Percentiles rank a stretch among this genome's conserved stretches.
Conservation (phyloP, 306 rosid species). For the Sicyos baderoa region DNA sequence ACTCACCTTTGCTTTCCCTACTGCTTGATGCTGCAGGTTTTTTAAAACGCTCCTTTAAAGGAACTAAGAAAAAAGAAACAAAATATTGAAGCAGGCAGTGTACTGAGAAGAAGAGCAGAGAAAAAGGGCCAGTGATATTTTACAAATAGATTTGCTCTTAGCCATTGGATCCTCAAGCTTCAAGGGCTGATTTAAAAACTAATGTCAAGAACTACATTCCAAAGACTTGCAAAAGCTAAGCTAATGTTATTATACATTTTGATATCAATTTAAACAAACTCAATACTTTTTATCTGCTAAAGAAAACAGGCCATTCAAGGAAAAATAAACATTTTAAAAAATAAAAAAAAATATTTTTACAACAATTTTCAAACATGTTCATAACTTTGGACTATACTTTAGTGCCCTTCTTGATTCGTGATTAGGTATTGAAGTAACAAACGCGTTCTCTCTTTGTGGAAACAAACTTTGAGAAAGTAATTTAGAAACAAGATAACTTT, state of each 20-base stretch:
- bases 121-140: not conserved
- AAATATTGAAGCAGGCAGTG: constrained; percentile 17
- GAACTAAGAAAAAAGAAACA: constrained; percentile 19
- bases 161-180: constrained; percentile 20
- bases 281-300: not conserved
- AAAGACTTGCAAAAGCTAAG: not conserved
- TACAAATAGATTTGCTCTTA: constrained; percentile 19
- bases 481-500: not conserved
- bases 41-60: not conserved
- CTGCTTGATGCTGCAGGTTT: not conserved
- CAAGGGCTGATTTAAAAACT: not conserved
- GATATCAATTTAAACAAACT: not conserved
- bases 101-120: not conserved
- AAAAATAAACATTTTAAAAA: not conserved
- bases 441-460: not conserved
- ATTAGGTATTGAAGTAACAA: too few relatives aligned
- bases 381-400: not conserved
- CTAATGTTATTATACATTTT: not conserved
- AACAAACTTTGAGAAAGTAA: not conserved
- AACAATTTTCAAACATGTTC: not conserved
- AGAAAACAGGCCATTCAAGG: not conserved
- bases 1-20: not conserved
- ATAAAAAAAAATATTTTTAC: not conserved
- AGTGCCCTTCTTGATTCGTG: not conserved
- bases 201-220: not conserved